Evolutionary conservation across 2,329 filamentous ascomycete genomes (phyloP).

Genomic region (Aurifilum marmelostoma): DNA sequence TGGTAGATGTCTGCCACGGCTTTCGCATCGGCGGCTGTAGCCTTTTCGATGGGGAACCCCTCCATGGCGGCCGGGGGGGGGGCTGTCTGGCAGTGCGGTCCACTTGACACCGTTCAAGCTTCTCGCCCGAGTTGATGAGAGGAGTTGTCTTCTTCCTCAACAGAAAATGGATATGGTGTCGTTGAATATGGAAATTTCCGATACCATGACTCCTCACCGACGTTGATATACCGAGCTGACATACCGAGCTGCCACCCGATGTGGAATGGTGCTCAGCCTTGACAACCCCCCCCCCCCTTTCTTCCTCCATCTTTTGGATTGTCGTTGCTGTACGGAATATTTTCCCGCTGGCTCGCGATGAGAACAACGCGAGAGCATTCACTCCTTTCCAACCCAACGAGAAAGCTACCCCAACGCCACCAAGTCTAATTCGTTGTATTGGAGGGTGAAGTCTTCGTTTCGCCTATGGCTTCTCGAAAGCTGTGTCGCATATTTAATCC

Average conservation of each 20-base stretch:
- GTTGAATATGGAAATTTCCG: background rate
- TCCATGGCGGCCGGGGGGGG: background rate
- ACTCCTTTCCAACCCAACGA: background rate
- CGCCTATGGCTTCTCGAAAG: background rate
- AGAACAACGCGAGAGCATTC: background rate
- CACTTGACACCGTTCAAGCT: background rate
- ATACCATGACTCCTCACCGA: conserved; percentile 4
- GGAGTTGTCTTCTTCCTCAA: background rate
- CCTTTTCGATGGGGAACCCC: background rate
- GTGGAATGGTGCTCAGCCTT: background rate
- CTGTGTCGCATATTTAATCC: background rate
- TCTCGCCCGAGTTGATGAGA: background rate
- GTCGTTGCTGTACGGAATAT: background rate
- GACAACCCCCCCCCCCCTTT: too few species aligned
- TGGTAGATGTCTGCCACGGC: conserved; percentile 23
- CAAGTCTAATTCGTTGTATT: background rate
- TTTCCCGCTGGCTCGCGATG: background rate
- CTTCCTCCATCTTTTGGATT: background rate
- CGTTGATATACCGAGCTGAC: background rate
- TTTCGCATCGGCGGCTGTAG: conserved; percentile 15
- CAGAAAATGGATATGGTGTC: too few species aligned
- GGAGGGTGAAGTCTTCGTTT: background rate
- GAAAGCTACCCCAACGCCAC: background rate
- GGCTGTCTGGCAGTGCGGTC: background rate
- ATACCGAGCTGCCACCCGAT: background rate